Conservation (phyloP, 208 protist genomes). For the Angomonas ambiguus region DNA sequence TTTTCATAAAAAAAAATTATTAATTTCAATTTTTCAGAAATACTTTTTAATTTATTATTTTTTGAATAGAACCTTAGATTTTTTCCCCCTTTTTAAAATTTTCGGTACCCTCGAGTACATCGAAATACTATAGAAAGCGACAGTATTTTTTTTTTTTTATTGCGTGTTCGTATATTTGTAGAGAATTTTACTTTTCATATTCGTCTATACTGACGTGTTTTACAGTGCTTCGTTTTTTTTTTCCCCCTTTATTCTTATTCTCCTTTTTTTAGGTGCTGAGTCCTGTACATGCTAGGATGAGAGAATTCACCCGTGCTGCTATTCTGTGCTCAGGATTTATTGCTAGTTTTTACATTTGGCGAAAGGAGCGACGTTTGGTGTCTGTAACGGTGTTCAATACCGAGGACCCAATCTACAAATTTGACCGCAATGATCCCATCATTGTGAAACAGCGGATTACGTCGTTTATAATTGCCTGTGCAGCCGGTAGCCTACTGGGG, state of each 20-base stretch:
- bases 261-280: neutral
- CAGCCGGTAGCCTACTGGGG: neutral
- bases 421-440: slow-evolving; percentile 35
- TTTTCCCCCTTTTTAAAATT: neutral
- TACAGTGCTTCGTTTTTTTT: slow-evolving; percentile 1
- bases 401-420: neutral
- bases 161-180: no score
- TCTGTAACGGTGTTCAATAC: neutral
- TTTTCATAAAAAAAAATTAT: neutral
- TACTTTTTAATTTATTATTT: neutral
- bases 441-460: slow-evolving; percentile 34
- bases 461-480: slow-evolving; percentile 8
- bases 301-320: slow-evolving; percentile 34
- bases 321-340: slow-evolving; percentile 40
- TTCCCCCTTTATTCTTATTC: slow-evolving; percentile 1
- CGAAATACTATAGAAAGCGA: no score
- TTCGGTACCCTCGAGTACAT: neutral
- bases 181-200: neutral
- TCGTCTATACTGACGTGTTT: neutral
- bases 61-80: slow-evolving; percentile 1
- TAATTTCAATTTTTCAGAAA: neutral
- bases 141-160: no score
- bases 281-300: slow-evolving; percentile 4
- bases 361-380: slow-evolving; percentile 35
- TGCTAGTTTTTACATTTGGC: slow-evolving; percentile 60